These are phyloP conservation scores for Mycogone perniciosa DNA, from an alignment of 2,329 filamentous ascomycete genomes.

Conservation along the genomic window DNA sequence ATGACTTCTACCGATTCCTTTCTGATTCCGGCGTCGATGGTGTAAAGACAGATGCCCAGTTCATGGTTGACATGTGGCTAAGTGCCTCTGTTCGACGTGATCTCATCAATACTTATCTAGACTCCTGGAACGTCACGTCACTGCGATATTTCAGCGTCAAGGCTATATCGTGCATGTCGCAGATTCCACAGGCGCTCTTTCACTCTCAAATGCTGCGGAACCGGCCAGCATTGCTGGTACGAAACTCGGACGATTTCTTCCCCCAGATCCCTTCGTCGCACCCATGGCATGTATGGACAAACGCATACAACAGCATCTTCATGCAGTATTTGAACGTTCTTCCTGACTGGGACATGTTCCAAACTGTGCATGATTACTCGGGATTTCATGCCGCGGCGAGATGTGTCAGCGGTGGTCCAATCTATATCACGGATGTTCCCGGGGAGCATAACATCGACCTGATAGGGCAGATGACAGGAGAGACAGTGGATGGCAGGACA, in stretches of 20 bases:
- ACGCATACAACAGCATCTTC: conserved; percentile 81
- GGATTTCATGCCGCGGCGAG: conserved; percentile 85
- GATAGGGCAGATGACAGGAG: conserved; percentile 74
- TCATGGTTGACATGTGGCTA: conserved; percentile 71
- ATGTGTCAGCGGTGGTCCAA: conserved; percentile 82
- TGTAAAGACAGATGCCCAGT: conserved; percentile 92
- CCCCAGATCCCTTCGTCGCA: conserved; percentile 75
- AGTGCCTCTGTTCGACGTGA: conserved; percentile 63
- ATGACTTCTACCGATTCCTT: conserved; percentile 87
- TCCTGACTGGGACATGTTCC: conserved; percentile 75
- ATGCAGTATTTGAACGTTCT: conserved; percentile 80
- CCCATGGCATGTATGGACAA: conserved; percentile 92
- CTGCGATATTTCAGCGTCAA: conserved; percentile 71
- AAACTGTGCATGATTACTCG: conserved; percentile 60
- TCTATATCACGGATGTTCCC: conserved; percentile 89
- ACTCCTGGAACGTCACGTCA: conserved; percentile 75
- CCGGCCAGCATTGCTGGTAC: conserved; percentile 64
- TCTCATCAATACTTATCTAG: conserved; percentile 70
- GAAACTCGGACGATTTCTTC: conserved; percentile 91
- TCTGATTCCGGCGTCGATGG: conserved; percentile 67
- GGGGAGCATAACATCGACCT: conserved; percentile 71
- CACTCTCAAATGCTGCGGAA: conserved; percentile 74
- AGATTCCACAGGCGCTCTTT: conserved; percentile 80
- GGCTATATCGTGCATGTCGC: conserved; percentile 91
- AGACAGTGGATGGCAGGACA: conserved; percentile 63